Percentiles rank a stretch among this genome's conserved stretches.
phyloP scores from a whole-genome alignment of 371 early-diverging fungal species.

The Globomyces sp. region DNA sequence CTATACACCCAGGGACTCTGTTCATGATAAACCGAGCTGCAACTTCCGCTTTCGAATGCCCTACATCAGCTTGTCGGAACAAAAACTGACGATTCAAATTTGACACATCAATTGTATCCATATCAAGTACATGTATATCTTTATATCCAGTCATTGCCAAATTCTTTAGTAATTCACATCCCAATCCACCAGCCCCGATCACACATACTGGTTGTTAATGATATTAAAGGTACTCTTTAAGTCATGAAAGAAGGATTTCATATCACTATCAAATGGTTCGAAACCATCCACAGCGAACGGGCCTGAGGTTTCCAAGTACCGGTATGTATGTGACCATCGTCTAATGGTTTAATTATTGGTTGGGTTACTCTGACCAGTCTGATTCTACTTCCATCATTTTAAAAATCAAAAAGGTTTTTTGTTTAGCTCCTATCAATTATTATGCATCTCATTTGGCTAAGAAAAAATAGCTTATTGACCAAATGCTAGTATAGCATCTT shows the following conservation, averaged over 20 bases:
- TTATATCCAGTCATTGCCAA: constrained; percentile 90
- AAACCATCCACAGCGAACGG: constrained; percentile 44
- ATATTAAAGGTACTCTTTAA: no score
- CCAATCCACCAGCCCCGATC: constrained; percentile 81
- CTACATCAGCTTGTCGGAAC: constrained; percentile 93
- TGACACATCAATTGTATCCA: constrained; percentile 98
- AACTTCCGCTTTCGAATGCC: constrained; percentile 80
- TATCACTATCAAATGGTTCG: constrained; percentile 38
- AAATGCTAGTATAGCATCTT: no score
- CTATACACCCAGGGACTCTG: constrained; percentile 73
- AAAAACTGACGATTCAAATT: constrained; percentile 99
- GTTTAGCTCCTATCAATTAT: no score
- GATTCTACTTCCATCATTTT: constrained; percentile 8
- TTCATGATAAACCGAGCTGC: constrained; percentile 89
- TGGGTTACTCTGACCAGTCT: constrained; percentile 11
- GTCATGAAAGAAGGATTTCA: constrained; percentile 19
- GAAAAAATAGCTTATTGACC: no score
- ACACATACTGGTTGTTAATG: constrained; percentile 37
- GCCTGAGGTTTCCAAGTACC: constrained; percentile 39
- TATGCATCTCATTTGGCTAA: no score
- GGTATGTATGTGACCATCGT: constrained; percentile 40
- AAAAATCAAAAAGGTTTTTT: neutral
- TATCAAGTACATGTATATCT: constrained; percentile 90
- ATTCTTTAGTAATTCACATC: constrained; percentile 98
- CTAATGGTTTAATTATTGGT: neutral